Conservation (phyloP, 495 filamentous ascomycete species). For the Elasticomyces elasticus region DNA sequence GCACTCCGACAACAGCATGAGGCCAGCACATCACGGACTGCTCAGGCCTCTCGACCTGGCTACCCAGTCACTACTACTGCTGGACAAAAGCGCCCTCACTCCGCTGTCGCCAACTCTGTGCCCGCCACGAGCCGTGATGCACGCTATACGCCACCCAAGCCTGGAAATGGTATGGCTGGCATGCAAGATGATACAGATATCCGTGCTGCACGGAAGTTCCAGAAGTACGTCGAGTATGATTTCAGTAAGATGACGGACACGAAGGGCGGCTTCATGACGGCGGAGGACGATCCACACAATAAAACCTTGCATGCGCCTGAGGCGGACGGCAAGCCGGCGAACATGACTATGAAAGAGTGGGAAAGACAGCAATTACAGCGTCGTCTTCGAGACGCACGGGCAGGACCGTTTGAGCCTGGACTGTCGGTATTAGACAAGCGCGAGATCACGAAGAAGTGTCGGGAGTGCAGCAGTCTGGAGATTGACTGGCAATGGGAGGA, state of each 20-base stretch:
- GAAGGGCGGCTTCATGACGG: constrained; percentile 83
- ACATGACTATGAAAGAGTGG: constrained; percentile 93
- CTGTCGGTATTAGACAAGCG: constrained; percentile 54
- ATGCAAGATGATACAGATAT: constrained; percentile 47
- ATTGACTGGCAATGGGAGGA: constrained; percentile 95
- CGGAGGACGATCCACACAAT: constrained; percentile 83
- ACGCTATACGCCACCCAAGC: constrained; percentile 28
- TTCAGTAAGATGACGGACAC: constrained; percentile 96
- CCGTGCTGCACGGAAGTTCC: constrained; percentile 67
- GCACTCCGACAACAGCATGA: constrained; percentile 60
- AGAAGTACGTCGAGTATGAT: constrained; percentile 92
- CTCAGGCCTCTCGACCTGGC: constrained; percentile 27
- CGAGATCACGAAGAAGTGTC: constrained; percentile 60
- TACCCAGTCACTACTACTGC: constrained; percentile 30
- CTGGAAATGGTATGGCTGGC: constrained; percentile 12
- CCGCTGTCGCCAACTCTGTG: constrained; percentile 53
- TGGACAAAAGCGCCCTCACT: constrained; percentile 52
- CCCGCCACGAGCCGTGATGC: constrained; percentile 61
- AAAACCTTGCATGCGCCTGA: constrained; percentile 54
- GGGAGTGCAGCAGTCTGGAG: constrained; percentile 72
- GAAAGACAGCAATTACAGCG: constrained; percentile 64
- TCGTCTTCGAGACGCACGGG: constrained; percentile 58
- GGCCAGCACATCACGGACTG: constrained; percentile 33
- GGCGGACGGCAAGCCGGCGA: constrained; percentile 60
- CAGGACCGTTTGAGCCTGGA: constrained; percentile 79